phyloP scores from a whole-genome alignment of 73 alveolate genomes.

The Paramecium primaurelia region DNA sequence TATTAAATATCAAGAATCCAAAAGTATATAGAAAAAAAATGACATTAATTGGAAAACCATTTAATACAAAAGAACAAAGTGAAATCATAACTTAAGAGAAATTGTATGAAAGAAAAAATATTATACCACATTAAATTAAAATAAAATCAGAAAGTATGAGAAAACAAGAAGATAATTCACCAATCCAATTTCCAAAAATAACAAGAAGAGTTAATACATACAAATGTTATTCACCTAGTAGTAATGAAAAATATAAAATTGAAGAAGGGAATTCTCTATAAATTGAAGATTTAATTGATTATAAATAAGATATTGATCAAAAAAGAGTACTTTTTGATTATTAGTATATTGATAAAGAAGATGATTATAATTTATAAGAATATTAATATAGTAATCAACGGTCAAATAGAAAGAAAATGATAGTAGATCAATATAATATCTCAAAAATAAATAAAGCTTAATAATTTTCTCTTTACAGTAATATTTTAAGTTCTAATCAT shows the following conservation, averaged over 20 bases:
- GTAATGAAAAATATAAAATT: neutral
- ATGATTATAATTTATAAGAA: neutral
- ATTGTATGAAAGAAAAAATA: neutral
- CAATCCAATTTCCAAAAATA: neutral
- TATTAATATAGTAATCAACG: neutral
- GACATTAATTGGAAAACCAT: conserved; percentile 27
- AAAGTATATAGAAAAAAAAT: conserved; percentile 1
- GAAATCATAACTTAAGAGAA: conserved; percentile 10
- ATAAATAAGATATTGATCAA: neutral
- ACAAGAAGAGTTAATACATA: neutral
- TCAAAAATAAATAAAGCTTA: neutral
- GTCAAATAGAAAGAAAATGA: neutral
- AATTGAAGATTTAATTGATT: neutral
- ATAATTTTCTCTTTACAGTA: neutral
- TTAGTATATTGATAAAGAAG: neutral
- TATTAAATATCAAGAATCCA: neutral
- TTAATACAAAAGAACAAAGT: neutral
- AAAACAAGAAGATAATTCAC: neutral
- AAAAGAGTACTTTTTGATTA: neutral
- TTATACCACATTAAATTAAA: neutral
- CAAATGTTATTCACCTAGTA: neutral
- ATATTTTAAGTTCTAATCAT: neutral
- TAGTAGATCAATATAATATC: neutral
- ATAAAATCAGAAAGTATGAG: neutral
- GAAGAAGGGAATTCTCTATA: neutral